phyloP scores from a whole-genome alignment of 1,284 basidiomycete species.

The Trichosporon sp. region DNA sequence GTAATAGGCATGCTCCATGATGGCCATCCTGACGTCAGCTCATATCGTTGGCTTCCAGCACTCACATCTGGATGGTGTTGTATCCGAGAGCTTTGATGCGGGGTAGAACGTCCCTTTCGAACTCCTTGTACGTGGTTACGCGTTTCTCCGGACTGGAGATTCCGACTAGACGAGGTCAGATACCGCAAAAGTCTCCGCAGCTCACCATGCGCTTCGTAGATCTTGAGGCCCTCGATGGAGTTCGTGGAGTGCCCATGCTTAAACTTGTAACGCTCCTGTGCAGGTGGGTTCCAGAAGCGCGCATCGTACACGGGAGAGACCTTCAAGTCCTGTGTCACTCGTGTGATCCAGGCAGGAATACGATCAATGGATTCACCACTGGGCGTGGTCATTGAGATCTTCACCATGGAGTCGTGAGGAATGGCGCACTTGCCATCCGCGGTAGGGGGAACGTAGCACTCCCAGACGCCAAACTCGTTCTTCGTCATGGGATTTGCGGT shows the following conservation, averaged over 20 bases:
- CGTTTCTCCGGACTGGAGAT: constrained; percentile 83
- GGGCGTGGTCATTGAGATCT: constrained; percentile 82
- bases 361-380: constrained; percentile 78
- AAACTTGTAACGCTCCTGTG: constrained; percentile 66
- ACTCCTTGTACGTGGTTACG: constrained; percentile 94
- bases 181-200: not conserved
- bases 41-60: not conserved
- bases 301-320: constrained; percentile 92
- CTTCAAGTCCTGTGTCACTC: constrained; percentile 86
- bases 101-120: constrained; percentile 75
- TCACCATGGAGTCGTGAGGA: constrained; percentile 89
- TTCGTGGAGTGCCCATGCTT: constrained; percentile 56
- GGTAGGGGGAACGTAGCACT: constrained; percentile 69
- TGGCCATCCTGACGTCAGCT: constrained; percentile 62
- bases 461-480: constrained; percentile 88
- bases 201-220: constrained; percentile 83
- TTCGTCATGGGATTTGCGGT: constrained; percentile 77
- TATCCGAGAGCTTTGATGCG: constrained; percentile 88
- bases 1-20: constrained; percentile 99
- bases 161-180: constrained; percentile 57
- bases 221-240: constrained; percentile 58
- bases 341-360: constrained; percentile 85
- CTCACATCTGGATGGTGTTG: constrained; percentile 81
- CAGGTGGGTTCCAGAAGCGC: constrained; percentile 95
- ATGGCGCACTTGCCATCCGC: constrained; percentile 70